Evolutionary conservation across 805 yeast genomes (phyloP), one percentile per base, ranked within the genome.

Genomic region (Metschnikowia lachancei): DNA sequence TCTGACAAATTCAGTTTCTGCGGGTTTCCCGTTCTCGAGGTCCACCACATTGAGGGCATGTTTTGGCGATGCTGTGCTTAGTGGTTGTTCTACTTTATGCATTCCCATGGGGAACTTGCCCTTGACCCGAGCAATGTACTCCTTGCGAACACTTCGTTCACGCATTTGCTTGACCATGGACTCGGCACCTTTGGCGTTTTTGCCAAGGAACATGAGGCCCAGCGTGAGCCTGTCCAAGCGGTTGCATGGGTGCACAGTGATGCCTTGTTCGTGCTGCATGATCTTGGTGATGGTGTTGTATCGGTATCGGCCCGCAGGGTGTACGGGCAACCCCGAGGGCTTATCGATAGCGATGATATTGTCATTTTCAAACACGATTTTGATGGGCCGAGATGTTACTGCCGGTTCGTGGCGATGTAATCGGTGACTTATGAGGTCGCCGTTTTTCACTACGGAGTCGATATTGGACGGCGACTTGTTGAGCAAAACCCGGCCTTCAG

Each of bases 311-410:
- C 98, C 99, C 0, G 97, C 85, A 3, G 99, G 98, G 63, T 94
- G 99, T 0, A 88, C 96, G 0, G 99, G 97, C 2, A 94, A 76
- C 0, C 99, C 97, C 3, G 94, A 78, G 0, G 99, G 99, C 54
- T 94, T 94, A 63, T 92, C 96, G 18, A 94, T 83, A 3, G 87
- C 95, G 4, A 94, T 72, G 18, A 89, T 62, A 41, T 85, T 78
- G 7, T 84, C 89, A 61, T 88, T 83, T 58, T 90, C 87, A 60
- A 74, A 76, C 0, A 91, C 85, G 19, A 87, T 79, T 45, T 77
- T 75, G 40, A 89, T 82, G 0, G 78, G 76, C 36, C 71, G 59
- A 44, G 85, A 65, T 7, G 77, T 69, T 2, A 91, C 91, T 0
- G 95, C 80, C 2, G 97, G 97, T 60, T 94, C 99, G 60, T 92